These are phyloP conservation scores for Debaryomyces castellii DNA, from an alignment of 805 yeast species.

Conservation along the genomic window DNA sequence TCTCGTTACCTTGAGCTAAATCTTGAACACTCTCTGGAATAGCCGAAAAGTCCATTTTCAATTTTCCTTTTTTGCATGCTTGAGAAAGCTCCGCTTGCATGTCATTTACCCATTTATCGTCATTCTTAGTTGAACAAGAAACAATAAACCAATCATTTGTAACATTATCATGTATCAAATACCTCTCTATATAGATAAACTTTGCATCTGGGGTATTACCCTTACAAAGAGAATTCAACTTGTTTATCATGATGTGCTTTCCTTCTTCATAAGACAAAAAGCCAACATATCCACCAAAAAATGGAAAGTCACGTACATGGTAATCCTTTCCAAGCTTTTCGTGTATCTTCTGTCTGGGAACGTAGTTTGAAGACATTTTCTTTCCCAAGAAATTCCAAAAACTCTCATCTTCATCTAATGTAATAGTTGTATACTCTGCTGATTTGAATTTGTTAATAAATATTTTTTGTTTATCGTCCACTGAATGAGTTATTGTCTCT, in stretches of 20 bases:
- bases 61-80: conserved; percentile 5
- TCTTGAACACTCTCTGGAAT: conserved; percentile 26
- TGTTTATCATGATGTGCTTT: conserved; percentile 35
- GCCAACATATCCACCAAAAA: conserved; percentile 91
- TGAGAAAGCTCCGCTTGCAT: conserved; percentile 10
- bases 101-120: conserved; percentile 41
- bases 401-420: conserved; percentile 14
- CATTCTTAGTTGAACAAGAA: conserved; percentile 38
- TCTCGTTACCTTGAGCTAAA: conserved; percentile 21
- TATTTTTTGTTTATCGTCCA: conserved; percentile 35
- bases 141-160: conserved; percentile 49
- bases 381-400: conserved; percentile 56
- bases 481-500: conserved; percentile 60
- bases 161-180: conserved; percentile 53
- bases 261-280: conserved; percentile 88
- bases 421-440: conserved; percentile 4
- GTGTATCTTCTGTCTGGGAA: conserved; percentile 28
- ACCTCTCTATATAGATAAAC: conserved; percentile 67
- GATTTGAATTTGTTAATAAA: conserved; percentile 26
- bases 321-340: conserved; percentile 10
- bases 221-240: conserved; percentile 33
- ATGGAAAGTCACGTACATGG: conserved; percentile 53
- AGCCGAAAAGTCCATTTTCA: conserved; percentile 13
- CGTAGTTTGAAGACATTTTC: conserved; percentile 41
- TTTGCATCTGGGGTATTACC: conserved; percentile 67